Conservation (phyloP, 768 basidiomycete genomes). For the Lactifluus volemus region DNA sequence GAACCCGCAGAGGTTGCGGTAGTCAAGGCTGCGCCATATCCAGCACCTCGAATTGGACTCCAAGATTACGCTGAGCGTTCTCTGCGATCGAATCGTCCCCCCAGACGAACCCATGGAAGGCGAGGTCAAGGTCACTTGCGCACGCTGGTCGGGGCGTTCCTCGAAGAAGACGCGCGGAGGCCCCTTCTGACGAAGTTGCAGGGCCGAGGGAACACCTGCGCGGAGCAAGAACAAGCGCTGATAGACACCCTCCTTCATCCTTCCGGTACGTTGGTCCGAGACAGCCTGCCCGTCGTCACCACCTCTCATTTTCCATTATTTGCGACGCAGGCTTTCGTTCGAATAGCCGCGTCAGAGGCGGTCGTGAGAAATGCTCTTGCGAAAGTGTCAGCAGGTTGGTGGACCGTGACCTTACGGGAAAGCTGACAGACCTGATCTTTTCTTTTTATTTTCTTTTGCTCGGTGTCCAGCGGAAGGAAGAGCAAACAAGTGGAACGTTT, state of each 20-base stretch:
- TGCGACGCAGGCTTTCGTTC: constrained; percentile 27
- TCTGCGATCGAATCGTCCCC: constrained; percentile 58
- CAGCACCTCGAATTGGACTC: constrained; percentile 49
- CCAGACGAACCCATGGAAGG: constrained; percentile 44
- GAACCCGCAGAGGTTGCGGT: constrained; percentile 56
- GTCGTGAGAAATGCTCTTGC: constrained; percentile 36
- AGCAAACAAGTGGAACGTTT: too few species aligned
- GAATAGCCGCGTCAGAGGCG: constrained; percentile 26
- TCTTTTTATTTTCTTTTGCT: not conserved
- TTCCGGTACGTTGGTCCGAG: constrained; percentile 35
- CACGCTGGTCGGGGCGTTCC: constrained; percentile 29
- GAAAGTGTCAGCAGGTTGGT: constrained; percentile 34
- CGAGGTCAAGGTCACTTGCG: constrained; percentile 36
- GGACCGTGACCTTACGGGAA: constrained; percentile 6
- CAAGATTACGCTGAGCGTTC: constrained; percentile 43
- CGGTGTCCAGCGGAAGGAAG: constrained; percentile 10
- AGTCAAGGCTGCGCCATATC: constrained; percentile 51
- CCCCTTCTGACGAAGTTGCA: constrained; percentile 39
- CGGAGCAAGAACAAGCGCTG: constrained; percentile 40
- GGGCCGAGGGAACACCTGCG: constrained; percentile 33
- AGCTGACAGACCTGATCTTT: too few species aligned
- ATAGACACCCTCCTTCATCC: constrained; percentile 38
- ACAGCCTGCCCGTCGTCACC: not conserved
- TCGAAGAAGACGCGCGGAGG: constrained; percentile 42
- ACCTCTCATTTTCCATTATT: not conserved